Base-by-base conservation (phyloP, 108 stramenopile species). In the Nitzschia palea region DNA sequence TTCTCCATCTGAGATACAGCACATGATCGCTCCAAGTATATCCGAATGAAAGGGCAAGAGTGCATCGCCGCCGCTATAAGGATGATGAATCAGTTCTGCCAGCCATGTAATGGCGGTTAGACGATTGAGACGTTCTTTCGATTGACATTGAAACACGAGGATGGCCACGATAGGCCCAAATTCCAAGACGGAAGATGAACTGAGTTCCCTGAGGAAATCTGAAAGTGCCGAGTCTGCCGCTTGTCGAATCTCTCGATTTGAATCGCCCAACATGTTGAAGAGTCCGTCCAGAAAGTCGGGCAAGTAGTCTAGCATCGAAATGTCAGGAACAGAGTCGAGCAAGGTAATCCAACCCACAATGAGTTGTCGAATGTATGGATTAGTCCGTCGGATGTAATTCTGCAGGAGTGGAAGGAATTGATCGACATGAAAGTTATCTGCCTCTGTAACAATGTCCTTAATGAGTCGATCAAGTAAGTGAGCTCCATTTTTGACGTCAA, bases 401-500 rank as follows among this genome's bases (percentile, higher is more conserved):
- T 97, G 96, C 58, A 99, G 78, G 53, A 99, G 66, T 1, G 98
- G 98, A 32, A 99, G 74, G 72, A 99, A 99, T 30, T 88, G 89
- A 45, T 96, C 96, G 23, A 99, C 92, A 18, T 96, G 94, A 67
- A 99, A 99, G 23, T 89, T 81, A 0, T 80, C 88, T 3, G 86
- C 76, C 76, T 99, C 98, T 1, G 97, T 96, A 26, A 99, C 97
- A 72, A 99, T 97, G 69, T 99, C 98, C 71, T 96, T 96, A 25
- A 96, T 74, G 33, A 96, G 71, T 9, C 97, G 79, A 85, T 99
- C 98, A 58, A 99, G 73, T 44, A 98, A 78, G 55, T 93, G 93
- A 6, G 97, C 97, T 18, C 97, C 98, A 68, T 99, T 98, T 71
- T 98, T 99, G 8, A 99, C 98, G 72, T 99, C 97, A 6, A 95